phyloP scores from a whole-genome alignment of 768 basidiomycete genomes.

The Russula griseocarnosa region DNA sequence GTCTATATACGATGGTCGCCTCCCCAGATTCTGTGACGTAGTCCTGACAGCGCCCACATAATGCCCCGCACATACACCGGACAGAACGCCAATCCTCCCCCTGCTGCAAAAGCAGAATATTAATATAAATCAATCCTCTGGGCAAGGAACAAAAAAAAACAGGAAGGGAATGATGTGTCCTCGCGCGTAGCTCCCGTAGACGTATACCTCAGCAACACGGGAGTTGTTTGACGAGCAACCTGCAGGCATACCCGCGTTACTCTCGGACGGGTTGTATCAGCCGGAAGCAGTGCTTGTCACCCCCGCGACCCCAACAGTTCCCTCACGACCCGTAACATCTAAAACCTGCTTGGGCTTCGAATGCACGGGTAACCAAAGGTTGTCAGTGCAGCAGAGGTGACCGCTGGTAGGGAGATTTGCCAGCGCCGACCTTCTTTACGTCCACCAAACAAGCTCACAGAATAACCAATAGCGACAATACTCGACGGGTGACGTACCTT shows the following conservation, averaged over 20 bases:
- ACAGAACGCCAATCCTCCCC: conserved; percentile 61
- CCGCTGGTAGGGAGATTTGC: conserved; percentile 53
- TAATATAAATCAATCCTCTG: conserved; percentile 14
- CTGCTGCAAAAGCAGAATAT: conserved; percentile 38
- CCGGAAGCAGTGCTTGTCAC: conserved; percentile 46
- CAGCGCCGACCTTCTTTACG: conserved; percentile 95
- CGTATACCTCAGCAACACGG: conserved; percentile 62
- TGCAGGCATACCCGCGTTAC: conserved; percentile 36
- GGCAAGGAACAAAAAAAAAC: conserved; percentile 15
- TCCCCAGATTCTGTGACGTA: conserved; percentile 37
- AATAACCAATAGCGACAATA: conserved; percentile 6
- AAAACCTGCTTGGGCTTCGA: conserved; percentile 65
- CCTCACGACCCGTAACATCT: conserved; percentile 28
- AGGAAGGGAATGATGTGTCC: conserved; percentile 51
- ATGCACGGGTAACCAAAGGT: conserved; percentile 13
- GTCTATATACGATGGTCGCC: conserved; percentile 50
- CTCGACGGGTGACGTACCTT: conserved; percentile 51
- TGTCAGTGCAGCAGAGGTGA: conserved; percentile 34
- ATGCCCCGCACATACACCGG: conserved; percentile 79
- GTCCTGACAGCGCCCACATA: conserved; percentile 67
- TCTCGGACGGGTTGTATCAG: conserved; percentile 97
- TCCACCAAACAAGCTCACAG: conserved; percentile 41
- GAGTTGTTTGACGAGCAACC: conserved; percentile 82
- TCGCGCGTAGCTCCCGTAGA: conserved; percentile 85
- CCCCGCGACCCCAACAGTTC: conserved; percentile 33